A percentile compares a stretch with the other conserved stretches of the same genome.
Conservation (phyloP, 139 green algal species). For the Tetratostichococcus sp. region DNA sequence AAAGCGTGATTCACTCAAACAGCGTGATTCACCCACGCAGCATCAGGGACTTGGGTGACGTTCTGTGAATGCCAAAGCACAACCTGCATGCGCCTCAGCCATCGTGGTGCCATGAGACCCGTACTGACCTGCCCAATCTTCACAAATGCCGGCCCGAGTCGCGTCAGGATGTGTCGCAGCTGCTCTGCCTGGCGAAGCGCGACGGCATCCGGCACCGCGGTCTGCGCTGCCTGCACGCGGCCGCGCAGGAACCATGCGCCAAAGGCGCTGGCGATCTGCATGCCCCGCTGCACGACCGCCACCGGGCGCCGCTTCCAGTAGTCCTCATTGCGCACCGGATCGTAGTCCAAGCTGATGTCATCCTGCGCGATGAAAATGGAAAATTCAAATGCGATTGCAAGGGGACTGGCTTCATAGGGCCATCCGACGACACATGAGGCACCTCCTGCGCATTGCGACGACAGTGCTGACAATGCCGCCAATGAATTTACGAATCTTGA, state of each 20-base stretch:
- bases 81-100: too few species aligned
- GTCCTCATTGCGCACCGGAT: constrained; percentile 13
- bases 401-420: not conserved
- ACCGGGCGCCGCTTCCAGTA: constrained; percentile 61
- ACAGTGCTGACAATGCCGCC: too few species aligned
- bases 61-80: too few species aligned
- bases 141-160: constrained; percentile 78
- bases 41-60: too few species aligned
- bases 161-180: constrained; percentile 54
- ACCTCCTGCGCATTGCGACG: too few species aligned
- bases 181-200: constrained; percentile 20
- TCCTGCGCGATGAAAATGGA: not conserved
- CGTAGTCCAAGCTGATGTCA: not conserved
- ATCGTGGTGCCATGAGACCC: too few species aligned
- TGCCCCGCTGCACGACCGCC: constrained; percentile 39
- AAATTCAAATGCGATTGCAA: not conserved
- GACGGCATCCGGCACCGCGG: not conserved
- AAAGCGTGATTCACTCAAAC: too few species aligned
- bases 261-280: constrained; percentile 37
- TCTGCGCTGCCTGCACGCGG: constrained; percentile 3
- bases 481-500: too few species aligned
- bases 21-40: too few species aligned
- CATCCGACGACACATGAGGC: too few species aligned
- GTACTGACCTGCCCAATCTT: constrained; percentile 81
- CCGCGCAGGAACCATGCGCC: constrained; percentile 16